These are phyloP conservation scores for Tulasnella calospora DNA, from an alignment of 768 basidiomycete genomes.

Conservation along the genomic window DNA sequence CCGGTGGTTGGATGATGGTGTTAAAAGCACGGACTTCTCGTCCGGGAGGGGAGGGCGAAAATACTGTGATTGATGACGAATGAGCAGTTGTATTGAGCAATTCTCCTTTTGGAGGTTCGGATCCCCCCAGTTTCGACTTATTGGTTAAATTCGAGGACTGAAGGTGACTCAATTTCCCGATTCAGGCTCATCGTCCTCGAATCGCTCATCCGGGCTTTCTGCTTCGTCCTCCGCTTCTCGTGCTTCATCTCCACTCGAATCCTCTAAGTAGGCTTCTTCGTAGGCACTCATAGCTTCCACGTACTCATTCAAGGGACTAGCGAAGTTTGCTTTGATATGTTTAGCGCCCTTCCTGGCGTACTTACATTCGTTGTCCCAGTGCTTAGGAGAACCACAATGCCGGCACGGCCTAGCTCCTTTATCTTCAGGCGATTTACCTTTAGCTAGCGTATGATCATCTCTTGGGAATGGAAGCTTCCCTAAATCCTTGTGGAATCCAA, in stretches of 20 bases:
- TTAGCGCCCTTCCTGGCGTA: conserved; percentile 31
- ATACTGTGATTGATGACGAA: not conserved
- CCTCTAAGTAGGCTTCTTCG: conserved; percentile 32
- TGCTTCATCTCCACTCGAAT: conserved; percentile 1
- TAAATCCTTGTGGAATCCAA: not conserved
- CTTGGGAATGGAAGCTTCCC: conserved; percentile 32
- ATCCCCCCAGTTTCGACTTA: no score
- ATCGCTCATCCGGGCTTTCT: not conserved
- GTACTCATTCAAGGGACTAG: not conserved
- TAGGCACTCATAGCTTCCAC: conserved; percentile 37
- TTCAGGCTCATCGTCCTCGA: not conserved
- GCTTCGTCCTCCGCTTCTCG: not conserved
- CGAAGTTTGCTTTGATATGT: conserved; percentile 31
- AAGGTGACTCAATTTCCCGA: not conserved
- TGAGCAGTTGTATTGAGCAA: not conserved
- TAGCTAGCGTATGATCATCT: conserved; percentile 34
- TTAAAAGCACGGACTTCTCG: no score
- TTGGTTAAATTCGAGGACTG: not conserved
- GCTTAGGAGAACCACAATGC: no score
- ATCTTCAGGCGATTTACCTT: no score
- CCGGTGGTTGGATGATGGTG: not conserved
- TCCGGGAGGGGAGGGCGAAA: not conserved
- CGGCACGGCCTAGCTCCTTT: no score
- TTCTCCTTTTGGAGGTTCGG: not conserved
- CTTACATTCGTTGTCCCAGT: no score